These are phyloP conservation scores for Rutstroemia sp. DNA, from an alignment of 2,329 filamentous ascomycete species.

Conservation along the genomic window DNA sequence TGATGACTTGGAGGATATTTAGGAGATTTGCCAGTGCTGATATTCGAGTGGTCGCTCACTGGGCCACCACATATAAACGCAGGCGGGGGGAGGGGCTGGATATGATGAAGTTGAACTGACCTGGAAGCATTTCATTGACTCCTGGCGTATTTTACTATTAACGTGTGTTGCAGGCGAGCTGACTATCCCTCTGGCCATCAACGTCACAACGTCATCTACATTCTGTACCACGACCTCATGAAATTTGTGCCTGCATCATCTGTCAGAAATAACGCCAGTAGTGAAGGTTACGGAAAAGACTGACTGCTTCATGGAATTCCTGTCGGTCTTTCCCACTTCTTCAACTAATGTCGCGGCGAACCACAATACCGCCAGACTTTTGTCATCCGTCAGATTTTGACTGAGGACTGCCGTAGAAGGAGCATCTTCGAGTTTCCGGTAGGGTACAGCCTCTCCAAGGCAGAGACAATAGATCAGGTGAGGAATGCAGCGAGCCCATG, in stretches of 20 bases:
- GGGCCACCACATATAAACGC: too few species aligned
- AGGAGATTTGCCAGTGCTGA: not conserved
- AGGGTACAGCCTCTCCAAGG: constrained; percentile 37
- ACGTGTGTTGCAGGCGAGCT: constrained; percentile 32
- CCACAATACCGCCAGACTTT: constrained; percentile 54
- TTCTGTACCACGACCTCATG: constrained; percentile 46
- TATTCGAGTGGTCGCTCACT: not conserved
- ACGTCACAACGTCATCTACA: constrained; percentile 40
- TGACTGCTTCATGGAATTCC: constrained; percentile 50
- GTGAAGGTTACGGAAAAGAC: constrained; percentile 15
- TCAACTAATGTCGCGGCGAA: constrained; percentile 58
- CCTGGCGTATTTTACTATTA: constrained; percentile 39
- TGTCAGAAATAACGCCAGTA: constrained; percentile 7
- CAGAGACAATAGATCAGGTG: constrained; percentile 56
- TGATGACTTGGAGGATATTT: not conserved
- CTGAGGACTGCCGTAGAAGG: constrained; percentile 39
- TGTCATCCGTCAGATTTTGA: constrained; percentile 38
- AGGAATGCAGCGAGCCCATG: constrained; percentile 59
- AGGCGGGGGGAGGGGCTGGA: too few species aligned
- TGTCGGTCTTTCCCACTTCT: constrained; percentile 61
- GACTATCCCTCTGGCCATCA: constrained; percentile 37
- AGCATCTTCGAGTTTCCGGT: constrained; percentile 40
- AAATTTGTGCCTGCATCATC: constrained; percentile 32
- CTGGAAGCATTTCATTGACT: constrained; percentile 55
- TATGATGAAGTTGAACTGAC: constrained; percentile 31